These are phyloP conservation scores for Begonia masoniana DNA, from an alignment of 306 rosid species.

Conservation along the genomic window DNA sequence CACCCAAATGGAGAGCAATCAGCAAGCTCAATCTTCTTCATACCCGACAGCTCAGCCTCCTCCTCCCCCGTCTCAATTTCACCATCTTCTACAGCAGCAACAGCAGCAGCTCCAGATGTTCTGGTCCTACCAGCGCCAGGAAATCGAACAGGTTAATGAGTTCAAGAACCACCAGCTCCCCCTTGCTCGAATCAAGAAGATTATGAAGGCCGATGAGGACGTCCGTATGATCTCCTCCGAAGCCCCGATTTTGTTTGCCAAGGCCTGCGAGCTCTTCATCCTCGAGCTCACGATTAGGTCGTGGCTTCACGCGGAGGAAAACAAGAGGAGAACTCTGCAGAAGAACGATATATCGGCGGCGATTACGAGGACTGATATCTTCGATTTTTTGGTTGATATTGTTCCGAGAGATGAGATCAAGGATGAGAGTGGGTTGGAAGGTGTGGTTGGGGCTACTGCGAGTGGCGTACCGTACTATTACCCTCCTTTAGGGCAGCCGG, in stretches of 20 bases:
- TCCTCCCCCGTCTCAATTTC: slow-evolving; percentile 41
- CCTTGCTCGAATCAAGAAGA: slow-evolving; percentile 94
- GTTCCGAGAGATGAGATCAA: slow-evolving; percentile 94
- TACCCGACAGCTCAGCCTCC: slow-evolving; percentile 33
- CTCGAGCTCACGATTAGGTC: slow-evolving; percentile 96
- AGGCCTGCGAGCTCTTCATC: slow-evolving; percentile 98
- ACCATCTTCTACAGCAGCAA: slow-evolving; percentile 88
- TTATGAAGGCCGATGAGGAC: slow-evolving; percentile 98
- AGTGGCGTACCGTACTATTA: slow-evolving; percentile 80
- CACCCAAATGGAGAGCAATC: slow-evolving; percentile 31
- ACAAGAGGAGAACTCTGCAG: slow-evolving; percentile 86
- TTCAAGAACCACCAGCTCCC: slow-evolving; percentile 99
- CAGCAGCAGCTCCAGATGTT: slow-evolving; percentile 95
- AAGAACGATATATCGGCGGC: slow-evolving; percentile 95
- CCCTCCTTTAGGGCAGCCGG: slow-evolving; percentile 86
- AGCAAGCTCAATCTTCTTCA: slow-evolving; percentile 27
- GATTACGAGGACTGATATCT: slow-evolving; percentile 77
- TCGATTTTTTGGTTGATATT: slow-evolving; percentile 81
- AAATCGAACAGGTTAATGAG: slow-evolving; percentile 84
- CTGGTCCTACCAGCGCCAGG: slow-evolving; percentile 87
- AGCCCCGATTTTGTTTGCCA: slow-evolving; percentile 82
- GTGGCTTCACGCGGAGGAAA: slow-evolving; percentile 99
- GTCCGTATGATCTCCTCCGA: slow-evolving; percentile 99
- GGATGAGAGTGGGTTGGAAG: slow-evolving; percentile 53
- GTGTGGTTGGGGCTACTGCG: slow-evolving; percentile 51